Evolutionary conservation across 345 rosid species (phyloP).

Genomic region (Acer campestre): DNA sequence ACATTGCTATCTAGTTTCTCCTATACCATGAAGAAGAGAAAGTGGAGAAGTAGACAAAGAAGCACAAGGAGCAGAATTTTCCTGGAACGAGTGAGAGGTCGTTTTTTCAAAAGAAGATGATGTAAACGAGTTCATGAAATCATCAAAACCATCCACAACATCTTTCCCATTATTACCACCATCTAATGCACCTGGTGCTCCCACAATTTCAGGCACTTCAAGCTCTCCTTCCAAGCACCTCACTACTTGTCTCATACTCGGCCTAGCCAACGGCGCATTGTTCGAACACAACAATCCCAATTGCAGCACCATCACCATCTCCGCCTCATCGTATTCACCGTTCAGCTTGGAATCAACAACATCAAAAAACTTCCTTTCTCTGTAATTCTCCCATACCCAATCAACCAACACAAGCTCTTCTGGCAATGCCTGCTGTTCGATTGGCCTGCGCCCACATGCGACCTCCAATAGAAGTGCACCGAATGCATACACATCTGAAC

Average conservation of each 20-base stretch:
- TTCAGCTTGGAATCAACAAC: conserved; percentile 53
- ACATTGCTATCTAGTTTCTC: neutral
- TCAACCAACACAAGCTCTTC: conserved; percentile 86
- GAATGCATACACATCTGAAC: conserved; percentile 88
- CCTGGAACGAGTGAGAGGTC: conserved; percentile 26
- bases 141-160: conserved; percentile 35
- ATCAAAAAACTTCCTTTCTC: conserved; percentile 47
- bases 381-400: conserved; percentile 72
- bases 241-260: conserved; percentile 71
- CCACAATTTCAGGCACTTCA: conserved; percentile 31
- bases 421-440: conserved; percentile 68
- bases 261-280: conserved; percentile 51
- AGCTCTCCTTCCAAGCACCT: conserved; percentile 67
- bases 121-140: conserved; percentile 28
- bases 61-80: conserved; percentile 24
- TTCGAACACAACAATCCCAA: conserved; percentile 81
- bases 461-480: conserved; percentile 89
- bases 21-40: conserved; percentile 29
- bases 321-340: conserved; percentile 47
- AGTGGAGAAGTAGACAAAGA: conserved; percentile 43
- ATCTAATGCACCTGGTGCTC: conserved; percentile 18
- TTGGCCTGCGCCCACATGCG: conserved; percentile 81
- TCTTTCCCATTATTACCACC: neutral
- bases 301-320: conserved; percentile 56
- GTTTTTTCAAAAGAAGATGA: conserved; percentile 41